Evolutionary conservation across 805 yeast genomes (phyloP).

Genomic region (Wickerhamiella hasegawae): DNA sequence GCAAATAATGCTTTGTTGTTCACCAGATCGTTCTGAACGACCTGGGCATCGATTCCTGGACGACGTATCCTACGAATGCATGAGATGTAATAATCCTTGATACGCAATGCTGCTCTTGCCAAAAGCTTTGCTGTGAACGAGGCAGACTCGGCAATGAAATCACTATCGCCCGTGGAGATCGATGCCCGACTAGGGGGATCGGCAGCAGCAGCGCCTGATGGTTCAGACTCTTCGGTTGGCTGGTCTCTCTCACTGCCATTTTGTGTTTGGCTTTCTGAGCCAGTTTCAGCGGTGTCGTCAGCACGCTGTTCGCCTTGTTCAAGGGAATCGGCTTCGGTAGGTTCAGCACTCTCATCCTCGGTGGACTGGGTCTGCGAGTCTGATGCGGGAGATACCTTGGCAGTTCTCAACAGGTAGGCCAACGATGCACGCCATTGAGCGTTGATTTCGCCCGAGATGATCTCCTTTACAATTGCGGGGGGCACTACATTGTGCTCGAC

Average conservation of each 20-base stretch:
- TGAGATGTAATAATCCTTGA: slow-evolving; percentile 48
- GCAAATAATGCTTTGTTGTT: slow-evolving; percentile 43
- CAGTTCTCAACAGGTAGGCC: slow-evolving; percentile 9
- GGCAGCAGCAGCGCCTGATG: too few species aligned
- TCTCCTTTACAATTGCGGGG: slow-evolving; percentile 45
- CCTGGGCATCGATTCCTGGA: slow-evolving; percentile 55
- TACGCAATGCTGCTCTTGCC: slow-evolving; percentile 54
- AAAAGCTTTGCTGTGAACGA: slow-evolving; percentile 32
- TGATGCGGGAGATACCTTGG: too few species aligned
- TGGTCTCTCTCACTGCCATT: background rate
- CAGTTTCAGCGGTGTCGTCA: background rate
- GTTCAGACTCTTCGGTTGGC: slow-evolving; percentile 4
- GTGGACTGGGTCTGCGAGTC: background rate
- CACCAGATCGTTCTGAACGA: slow-evolving; percentile 50
- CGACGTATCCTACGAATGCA: slow-evolving; percentile 54
- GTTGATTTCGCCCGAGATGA: slow-evolving; percentile 42
- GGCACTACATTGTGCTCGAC: slow-evolving; percentile 63
- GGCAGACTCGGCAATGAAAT: slow-evolving; percentile 1
- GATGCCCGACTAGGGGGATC: slow-evolving; percentile 6
- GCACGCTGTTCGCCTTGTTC: background rate
- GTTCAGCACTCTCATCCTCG: background rate
- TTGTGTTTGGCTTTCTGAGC: too few species aligned
- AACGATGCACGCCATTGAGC: slow-evolving; percentile 37
- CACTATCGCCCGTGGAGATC: slow-evolving; percentile 11
- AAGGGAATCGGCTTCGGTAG: background rate